Evolutionary conservation across 805 yeast species (phyloP), one percentile per base, ranked within the genome.

Genomic region (Saccharomyces eubayanus): DNA sequence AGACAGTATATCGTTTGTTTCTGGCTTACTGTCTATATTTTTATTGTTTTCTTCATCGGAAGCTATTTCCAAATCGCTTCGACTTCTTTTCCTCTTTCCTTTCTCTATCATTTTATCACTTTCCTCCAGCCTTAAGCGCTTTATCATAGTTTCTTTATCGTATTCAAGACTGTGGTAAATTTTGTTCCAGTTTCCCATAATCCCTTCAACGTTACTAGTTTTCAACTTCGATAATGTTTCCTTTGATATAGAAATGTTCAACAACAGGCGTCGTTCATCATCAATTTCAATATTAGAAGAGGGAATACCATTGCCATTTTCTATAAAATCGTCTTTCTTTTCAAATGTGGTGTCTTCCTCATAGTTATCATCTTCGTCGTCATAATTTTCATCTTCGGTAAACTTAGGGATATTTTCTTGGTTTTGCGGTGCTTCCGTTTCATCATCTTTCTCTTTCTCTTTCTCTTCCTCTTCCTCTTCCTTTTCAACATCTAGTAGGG

Each of bases 111-210:
- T 82, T 63, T 86, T 78, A 66, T 91, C 95, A 53, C 88, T 84
- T 60, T 85, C 87, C 62, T 89, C 95, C 31, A 91, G 73, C 63
- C 84, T 87, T 56, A 89, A 71, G 64, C 94, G 77, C 62, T 89
- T 87, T 52, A 84, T 74, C 52, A 89, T 74, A 1, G 91, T 87
- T 51, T 88, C 95, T 54, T 65, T 70, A 66, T 87, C 96, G 63
- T 82, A 79, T 65, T 87, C 95, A 64, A 85, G 85, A 59, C 77
- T 82, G 63, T 87, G 94, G 62, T 87, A 87, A 3, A 86, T 80
- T 59, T 81, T 84, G 69, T 83, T 83, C 72, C 85, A 85, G 63
- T 82, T 85, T 55, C 77, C 80, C 54, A 86, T 80, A 5, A 74
- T 58, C 1, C 60, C 59, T 46, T 68, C 71, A 47, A 69, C 64